Evolutionary conservation across 1,139 yeast species (phyloP).

Genomic region (Candida sojae): DNA sequence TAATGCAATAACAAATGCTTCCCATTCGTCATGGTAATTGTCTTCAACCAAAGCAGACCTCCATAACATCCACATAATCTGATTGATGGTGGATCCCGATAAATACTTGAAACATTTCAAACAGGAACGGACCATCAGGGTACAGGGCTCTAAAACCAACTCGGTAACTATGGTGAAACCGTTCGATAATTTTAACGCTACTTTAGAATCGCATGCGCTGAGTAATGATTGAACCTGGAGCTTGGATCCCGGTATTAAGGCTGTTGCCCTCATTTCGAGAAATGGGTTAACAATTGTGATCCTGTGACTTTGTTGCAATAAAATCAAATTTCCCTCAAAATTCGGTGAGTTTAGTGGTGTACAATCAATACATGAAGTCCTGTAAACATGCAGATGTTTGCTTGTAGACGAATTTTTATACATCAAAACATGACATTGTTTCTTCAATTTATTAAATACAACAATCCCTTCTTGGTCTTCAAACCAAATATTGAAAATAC

Average conservation of each 20-base stretch:
- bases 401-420: conserved; percentile 44
- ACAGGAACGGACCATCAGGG: conserved; percentile 42
- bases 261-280: conserved; percentile 50
- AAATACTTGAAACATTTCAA: conserved; percentile 53
- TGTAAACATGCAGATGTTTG: conserved; percentile 33
- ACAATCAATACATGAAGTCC: conserved; percentile 44
- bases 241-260: conserved; percentile 29
- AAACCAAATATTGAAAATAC: conserved; percentile 44
- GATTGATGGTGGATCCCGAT: conserved; percentile 59
- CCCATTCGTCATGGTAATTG: conserved; percentile 57
- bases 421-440: conserved; percentile 50
- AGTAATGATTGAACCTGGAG: conserved; percentile 16
- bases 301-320: conserved; percentile 27
- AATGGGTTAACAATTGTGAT: conserved; percentile 66
- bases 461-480: conserved; percentile 64
- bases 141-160: conserved; percentile 49
- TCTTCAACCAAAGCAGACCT: conserved; percentile 52
- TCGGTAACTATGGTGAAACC: conserved; percentile 32
- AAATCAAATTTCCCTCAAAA: conserved; percentile 45
- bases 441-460: conserved; percentile 32
- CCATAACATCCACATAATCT: conserved; percentile 66
- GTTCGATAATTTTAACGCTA: conserved; percentile 24
- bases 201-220: conserved; percentile 30
- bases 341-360: conserved; percentile 32
- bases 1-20: conserved; percentile 55